Conservation (phyloP, 2,329 filamentous ascomycete genomes). For the Claviceps lovelessii region DNA sequence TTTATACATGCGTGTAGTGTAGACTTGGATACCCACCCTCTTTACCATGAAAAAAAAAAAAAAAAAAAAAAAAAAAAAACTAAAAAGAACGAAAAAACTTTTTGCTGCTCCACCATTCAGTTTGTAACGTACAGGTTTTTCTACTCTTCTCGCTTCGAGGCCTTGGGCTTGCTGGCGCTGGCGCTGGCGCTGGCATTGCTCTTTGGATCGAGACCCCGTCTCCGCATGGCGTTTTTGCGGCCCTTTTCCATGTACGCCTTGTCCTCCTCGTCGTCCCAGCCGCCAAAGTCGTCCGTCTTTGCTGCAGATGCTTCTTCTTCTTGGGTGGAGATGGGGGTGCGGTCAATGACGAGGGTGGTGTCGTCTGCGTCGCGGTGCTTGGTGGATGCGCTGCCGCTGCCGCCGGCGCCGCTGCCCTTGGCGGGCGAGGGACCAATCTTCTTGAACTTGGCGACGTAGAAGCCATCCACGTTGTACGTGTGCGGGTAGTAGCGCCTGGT, state of each 20-base stretch:
- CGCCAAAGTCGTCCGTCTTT: conserved; percentile 47
- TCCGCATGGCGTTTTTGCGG: conserved; percentile 58
- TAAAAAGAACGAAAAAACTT: too few species aligned
- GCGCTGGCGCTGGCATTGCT: conserved; percentile 24
- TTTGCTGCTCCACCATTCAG: too few species aligned
- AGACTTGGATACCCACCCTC: not conserved
- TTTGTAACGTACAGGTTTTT: not conserved
- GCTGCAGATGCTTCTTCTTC: conserved; percentile 20
- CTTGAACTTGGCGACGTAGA: conserved; percentile 96
- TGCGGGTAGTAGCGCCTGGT: conserved; percentile 82
- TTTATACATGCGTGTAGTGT: too few species aligned
- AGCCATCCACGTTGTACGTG: conserved; percentile 89
- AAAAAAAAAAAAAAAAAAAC: not conserved
- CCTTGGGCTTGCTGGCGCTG: not conserved
- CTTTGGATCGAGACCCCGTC: conserved; percentile 59
- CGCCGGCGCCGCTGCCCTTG: conserved; percentile 21
- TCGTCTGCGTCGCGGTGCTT: not conserved
- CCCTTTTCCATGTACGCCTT: conserved; percentile 56
- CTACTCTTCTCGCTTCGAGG: not conserved
- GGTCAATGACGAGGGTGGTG: conserved; percentile 41
- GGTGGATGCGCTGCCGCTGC: conserved; percentile 7
- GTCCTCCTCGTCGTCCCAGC: conserved; percentile 63
- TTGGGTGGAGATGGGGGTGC: conserved; percentile 46
- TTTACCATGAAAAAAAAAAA: not conserved
- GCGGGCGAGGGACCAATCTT: conserved; percentile 68